A percentile compares a stretch with the other conserved stretches of the same genome.
phyloP scores from a whole-genome alignment of 495 filamentous ascomycete species.

The Wilcoxina mikolae region DNA sequence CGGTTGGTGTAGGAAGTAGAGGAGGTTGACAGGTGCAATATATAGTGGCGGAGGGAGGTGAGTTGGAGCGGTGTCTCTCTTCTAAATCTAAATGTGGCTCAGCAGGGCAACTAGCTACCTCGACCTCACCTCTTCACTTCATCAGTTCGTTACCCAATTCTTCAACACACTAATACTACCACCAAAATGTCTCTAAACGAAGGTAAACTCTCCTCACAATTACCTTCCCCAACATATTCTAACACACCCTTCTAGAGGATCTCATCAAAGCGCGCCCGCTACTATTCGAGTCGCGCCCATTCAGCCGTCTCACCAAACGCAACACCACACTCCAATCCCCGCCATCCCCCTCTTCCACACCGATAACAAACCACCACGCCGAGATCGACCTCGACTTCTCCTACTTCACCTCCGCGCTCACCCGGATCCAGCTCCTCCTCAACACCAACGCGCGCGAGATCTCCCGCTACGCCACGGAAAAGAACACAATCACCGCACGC shows the following conservation, averaged over 20 bases:
- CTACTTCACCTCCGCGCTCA: constrained; percentile 72
- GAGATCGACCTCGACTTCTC: constrained; percentile 83
- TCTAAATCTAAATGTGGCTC: too few species aligned
- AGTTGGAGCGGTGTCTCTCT: not conserved
- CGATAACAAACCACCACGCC: constrained; percentile 49
- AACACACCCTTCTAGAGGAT: constrained; percentile 39
- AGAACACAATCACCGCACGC: constrained; percentile 34
- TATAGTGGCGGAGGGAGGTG: not conserved
- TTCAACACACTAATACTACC: not conserved
- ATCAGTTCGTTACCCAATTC: too few species aligned
- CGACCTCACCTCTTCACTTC: too few species aligned
- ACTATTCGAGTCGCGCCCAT: constrained; percentile 82
- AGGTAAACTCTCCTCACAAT: not conserved
- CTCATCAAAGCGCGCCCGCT: constrained; percentile 85
- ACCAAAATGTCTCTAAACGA: not conserved
- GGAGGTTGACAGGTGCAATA: too few species aligned
- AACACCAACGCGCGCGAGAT: constrained; percentile 74
- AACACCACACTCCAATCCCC: constrained; percentile 46
- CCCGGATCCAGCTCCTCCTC: constrained; percentile 73
- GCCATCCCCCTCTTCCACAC: constrained; percentile 46
- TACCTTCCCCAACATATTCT: not conserved
- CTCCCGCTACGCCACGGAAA: constrained; percentile 45
- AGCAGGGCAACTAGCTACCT: not conserved
- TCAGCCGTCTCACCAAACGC: constrained; percentile 74
- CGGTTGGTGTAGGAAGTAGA: too few species aligned